Evolutionary conservation across 2,329 filamentous ascomycete species (phyloP), one percentile per base, ranked within the genome.

Genomic region (Pestalotiopsis fici): DNA sequence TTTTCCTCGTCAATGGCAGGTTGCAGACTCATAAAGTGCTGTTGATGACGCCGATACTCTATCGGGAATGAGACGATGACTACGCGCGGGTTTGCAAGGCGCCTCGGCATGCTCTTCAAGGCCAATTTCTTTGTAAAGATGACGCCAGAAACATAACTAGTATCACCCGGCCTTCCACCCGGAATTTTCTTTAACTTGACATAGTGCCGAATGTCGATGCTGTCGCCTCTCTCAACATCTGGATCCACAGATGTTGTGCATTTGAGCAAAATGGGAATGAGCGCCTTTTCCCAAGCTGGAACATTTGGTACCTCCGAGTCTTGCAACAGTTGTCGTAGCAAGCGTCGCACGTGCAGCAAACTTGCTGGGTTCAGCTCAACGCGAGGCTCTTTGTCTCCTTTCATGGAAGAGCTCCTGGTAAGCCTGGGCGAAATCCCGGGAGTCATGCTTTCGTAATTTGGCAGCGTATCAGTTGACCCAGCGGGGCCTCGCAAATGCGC

Each of bases 121-220:
- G 97, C 96, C 63, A 99, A 83, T 71, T 99, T 99, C 78, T 99
- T 99, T 13, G 94, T 96, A 78, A 99, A 99, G 1, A 99, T 95
- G 9, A 99, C 91, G 0, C 96, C 97, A 11, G 96, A 97, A 18
- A 98, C 92, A 78, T 99, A 99, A n/a, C 91, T 91, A 6, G 95
- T 98, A 79, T 99, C 95, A 27, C 93, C 90, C 21, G 95, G 95
- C 70, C 88, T 91, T 18, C 95, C 95, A 18, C 96, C 95, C 0
- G 95, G 93, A 13, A 99, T 96, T 77, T 97, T 97, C 78, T 99
- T 99, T 35, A 99, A 82, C 77, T 99, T 99, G 70, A 99, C 94
- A 75, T 98, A 99, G 77, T 98, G 95, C 3, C 96, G 89, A 68
- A 99, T 96, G 77, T 99, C 96, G 86, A 99, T 98, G 76, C 96